phyloP scores from a whole-genome alignment of 192 early-diverging fungal genomes.

The Entophlyctis luteolus region DNA sequence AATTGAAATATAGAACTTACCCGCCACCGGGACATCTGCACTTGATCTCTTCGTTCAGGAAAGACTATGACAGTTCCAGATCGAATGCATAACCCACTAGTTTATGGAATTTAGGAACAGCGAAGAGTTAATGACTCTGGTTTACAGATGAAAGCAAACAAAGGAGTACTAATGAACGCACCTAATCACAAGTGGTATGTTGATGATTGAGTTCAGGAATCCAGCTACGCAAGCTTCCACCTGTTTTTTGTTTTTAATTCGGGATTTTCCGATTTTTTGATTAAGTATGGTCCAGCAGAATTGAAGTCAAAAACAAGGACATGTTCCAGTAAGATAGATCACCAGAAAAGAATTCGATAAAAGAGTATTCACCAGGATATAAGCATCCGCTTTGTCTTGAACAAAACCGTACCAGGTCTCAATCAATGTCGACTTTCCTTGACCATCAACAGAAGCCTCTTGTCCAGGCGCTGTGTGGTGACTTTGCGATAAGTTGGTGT shows the following conservation, averaged over 20 bases:
- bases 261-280: too few species aligned
- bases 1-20: not conserved
- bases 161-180: not conserved
- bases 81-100: constrained; percentile 1
- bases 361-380: constrained; percentile 3
- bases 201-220: not conserved
- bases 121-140: not conserved
- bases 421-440: constrained; percentile 10
- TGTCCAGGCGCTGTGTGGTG: too few species aligned
- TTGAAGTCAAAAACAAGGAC: too few species aligned
- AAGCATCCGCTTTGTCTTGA: not conserved
- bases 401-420: constrained; percentile 11
- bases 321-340: too few species aligned
- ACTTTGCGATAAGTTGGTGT: too few species aligned
- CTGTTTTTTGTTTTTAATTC: too few species aligned
- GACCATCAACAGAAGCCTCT: too few species aligned
- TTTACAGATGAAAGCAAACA: not conserved
- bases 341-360: too few species aligned
- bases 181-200: constrained; percentile 3
- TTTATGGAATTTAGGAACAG: too few species aligned
- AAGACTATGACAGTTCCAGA: constrained; percentile 24
- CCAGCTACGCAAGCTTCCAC: constrained; percentile 3
- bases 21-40: constrained; percentile 7
- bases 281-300: too few species aligned
- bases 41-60: not conserved